Evolutionary conservation across 306 rosid genomes (phyloP).

Genomic region (Cicer bijugum): DNA sequence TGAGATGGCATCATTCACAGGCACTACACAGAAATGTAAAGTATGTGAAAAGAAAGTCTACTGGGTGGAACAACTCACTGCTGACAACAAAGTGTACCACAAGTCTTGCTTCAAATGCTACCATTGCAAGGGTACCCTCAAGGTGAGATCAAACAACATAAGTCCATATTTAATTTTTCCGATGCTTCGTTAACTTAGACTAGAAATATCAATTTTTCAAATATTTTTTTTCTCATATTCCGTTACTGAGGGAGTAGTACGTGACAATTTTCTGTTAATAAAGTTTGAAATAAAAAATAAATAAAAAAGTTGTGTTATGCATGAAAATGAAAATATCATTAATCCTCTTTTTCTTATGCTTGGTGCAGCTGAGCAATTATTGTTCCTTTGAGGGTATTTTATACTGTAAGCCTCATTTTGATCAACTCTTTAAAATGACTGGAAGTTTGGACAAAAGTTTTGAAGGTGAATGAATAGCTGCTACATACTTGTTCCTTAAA

Average conservation of each 20-base stretch:
- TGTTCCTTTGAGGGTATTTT: conserved; percentile 86
- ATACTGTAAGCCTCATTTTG: conserved; percentile 95
- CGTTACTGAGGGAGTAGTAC: too few species aligned
- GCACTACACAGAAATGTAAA: conserved; percentile 92
- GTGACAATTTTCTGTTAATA: background rate
- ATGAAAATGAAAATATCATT: background rate
- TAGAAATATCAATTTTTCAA: too few species aligned
- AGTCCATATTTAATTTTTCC: background rate
- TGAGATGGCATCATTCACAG: conserved; percentile 81
- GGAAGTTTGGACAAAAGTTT: conserved; percentile 97
- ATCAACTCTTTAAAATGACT: conserved; percentile 87
- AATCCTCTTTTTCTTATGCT: conserved; percentile 33
- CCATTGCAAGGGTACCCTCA: conserved; percentile 97
- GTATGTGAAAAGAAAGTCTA: conserved; percentile 94
- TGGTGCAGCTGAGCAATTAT: conserved; percentile 80
- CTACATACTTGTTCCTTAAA: conserved; percentile 11
- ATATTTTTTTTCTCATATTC: too few species aligned
- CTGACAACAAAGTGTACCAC: conserved; percentile 85
- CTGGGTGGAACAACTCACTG: conserved; percentile 84
- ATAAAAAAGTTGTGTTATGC: background rate
- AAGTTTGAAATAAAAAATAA: too few species aligned
- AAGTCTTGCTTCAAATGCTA: conserved; percentile 92
- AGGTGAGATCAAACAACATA: conserved; percentile 48
- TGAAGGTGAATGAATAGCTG: conserved; percentile 66
- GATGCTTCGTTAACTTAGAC: too few species aligned